Percentiles rank a stretch among this genome's conserved stretches.
phyloP scores from a whole-genome alignment of 176 grass and related monocot species.

The Rhynchospora breviuscula region DNA sequence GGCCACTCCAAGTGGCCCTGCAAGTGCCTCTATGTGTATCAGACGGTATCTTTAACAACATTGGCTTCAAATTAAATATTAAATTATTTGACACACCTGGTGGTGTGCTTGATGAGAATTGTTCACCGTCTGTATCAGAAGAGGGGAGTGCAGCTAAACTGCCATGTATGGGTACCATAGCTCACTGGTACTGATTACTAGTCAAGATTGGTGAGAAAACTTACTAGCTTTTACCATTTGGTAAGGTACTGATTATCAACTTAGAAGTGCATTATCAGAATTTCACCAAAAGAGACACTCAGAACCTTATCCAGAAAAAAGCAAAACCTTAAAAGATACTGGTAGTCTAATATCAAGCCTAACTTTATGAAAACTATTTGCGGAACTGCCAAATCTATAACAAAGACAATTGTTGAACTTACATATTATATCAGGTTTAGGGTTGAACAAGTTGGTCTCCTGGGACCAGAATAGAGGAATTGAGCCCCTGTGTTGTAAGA shows the following conservation, averaged over 20 bases:
- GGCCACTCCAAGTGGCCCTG: neutral
- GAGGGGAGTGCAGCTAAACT: neutral
- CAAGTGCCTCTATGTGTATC: neutral
- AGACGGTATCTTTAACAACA: neutral
- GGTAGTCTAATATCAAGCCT: neutral
- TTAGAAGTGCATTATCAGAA: neutral
- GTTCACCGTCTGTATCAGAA: neutral
- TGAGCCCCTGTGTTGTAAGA: slow-evolving; percentile 93
- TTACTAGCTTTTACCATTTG: too few relatives aligned
- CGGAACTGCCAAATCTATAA: neutral
- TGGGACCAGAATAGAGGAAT: slow-evolving; percentile 97
- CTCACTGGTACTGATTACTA: neutral
- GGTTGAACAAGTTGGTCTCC: slow-evolving; percentile 64
- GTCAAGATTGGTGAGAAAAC: too few relatives aligned
- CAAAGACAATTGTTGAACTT: slow-evolving; percentile 34
- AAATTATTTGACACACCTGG: neutral
- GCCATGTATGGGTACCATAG: neutral
- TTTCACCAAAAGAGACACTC: neutral
- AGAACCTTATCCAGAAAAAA: neutral
- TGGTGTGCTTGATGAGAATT: neutral
- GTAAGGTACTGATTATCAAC: neutral
- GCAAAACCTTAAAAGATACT: neutral
- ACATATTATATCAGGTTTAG: slow-evolving; percentile 91
- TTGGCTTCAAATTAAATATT: neutral
- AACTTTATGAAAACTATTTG: neutral